Conservation (phyloP, 768 basidiomycete genomes). For the Lyophyllum decastes region DNA sequence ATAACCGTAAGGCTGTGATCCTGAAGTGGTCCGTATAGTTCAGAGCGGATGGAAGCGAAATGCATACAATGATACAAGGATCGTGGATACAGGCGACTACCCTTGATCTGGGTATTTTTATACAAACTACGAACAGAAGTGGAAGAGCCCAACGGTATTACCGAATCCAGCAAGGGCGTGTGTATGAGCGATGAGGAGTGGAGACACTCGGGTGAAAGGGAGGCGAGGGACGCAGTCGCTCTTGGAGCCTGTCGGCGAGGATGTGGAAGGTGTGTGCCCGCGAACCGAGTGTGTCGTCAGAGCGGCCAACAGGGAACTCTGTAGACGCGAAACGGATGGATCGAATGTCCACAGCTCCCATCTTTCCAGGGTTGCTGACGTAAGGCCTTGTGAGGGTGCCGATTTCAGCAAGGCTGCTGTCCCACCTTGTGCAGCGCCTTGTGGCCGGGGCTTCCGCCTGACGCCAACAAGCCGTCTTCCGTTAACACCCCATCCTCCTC, state of each 20-base stretch:
- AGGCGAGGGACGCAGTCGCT: constrained; percentile 50
- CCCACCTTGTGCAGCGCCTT: constrained; percentile 29
- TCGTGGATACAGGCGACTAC: not conserved
- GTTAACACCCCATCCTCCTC: constrained; percentile 76
- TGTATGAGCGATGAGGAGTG: constrained; percentile 50
- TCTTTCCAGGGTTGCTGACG: constrained; percentile 66
- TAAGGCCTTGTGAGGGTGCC: constrained; percentile 45
- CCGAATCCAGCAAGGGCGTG: constrained; percentile 74
- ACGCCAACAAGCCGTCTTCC: constrained; percentile 66
- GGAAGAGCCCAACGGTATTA: constrained; percentile 70
- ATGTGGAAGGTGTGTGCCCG: constrained; percentile 20
- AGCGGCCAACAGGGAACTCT: constrained; percentile 52
- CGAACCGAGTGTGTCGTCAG: constrained; percentile 31
- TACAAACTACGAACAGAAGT: constrained; percentile 25
- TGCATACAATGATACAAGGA: not conserved
- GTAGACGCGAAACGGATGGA: constrained; percentile 46
- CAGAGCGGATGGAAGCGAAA: not conserved
- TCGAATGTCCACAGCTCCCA: constrained; percentile 89
- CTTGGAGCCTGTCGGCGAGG: constrained; percentile 20
- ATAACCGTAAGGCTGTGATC: not conserved
- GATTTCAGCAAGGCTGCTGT: constrained; percentile 8
- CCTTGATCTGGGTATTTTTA: not conserved
- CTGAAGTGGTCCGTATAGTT: not conserved
- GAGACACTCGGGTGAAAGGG: constrained; percentile 79
- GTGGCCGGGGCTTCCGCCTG: constrained; percentile 59